These are phyloP conservation scores for Fusarium dlaminii DNA, from an alignment of 2,329 filamentous ascomycete genomes.

Conservation along the genomic window DNA sequence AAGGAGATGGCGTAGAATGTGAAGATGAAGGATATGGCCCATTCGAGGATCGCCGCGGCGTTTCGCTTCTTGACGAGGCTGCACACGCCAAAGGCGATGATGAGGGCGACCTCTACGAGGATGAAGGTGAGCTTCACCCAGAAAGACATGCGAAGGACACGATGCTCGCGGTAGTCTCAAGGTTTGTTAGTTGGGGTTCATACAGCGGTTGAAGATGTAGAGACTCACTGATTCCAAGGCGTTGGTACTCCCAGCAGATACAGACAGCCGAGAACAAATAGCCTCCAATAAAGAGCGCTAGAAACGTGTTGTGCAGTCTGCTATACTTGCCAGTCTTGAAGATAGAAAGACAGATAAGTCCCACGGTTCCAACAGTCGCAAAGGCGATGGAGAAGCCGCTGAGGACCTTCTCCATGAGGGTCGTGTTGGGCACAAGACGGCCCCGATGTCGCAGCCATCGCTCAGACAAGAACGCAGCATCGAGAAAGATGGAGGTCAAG, in stretches of 20 bases:
- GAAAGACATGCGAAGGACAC: conserved; percentile 80
- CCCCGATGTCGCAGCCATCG: conserved; percentile 86
- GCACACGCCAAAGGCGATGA: conserved; percentile 74
- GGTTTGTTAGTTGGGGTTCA: background rate
- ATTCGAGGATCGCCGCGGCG: conserved; percentile 80
- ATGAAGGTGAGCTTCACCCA: conserved; percentile 90
- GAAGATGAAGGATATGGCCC: conserved; percentile 83
- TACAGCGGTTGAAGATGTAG: background rate
- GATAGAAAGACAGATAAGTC: conserved; percentile 83
- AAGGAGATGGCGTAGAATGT: conserved; percentile 90
- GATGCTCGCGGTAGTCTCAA: conserved; percentile 76
- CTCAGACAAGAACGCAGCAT: conserved; percentile 82
- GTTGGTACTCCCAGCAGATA: conserved; percentile 90
- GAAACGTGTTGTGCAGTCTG: conserved; percentile 76
- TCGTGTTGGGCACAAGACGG: conserved; percentile 77
- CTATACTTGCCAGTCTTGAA: conserved; percentile 83
- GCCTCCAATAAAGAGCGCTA: conserved; percentile 84
- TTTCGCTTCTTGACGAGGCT: conserved; percentile 64
- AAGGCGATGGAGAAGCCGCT: conserved; percentile 70
- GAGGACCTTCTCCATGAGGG: conserved; percentile 67
- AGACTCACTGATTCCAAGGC: conserved; percentile 75
- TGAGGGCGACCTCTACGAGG: conserved; percentile 78
- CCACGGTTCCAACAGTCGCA: conserved; percentile 78
- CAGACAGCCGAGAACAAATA: conserved; percentile 88
- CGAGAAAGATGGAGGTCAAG: conserved; percentile 81